Conservation (phyloP, 2,329 filamentous ascomycete genomes). For the Trichoderma breve region DNA sequence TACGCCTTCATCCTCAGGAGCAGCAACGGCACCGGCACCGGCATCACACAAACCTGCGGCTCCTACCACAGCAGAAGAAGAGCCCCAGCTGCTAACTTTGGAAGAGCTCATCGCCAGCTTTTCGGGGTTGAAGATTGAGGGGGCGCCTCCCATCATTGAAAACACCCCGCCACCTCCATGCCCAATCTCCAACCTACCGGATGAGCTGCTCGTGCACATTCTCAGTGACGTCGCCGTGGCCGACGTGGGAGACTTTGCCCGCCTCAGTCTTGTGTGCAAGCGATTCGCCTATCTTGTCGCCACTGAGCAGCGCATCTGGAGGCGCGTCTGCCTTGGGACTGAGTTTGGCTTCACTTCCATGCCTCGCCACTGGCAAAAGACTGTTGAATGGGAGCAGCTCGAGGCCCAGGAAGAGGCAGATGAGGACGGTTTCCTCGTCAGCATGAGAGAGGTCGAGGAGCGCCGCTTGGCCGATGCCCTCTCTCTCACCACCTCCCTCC, state of each 20-base stretch:
- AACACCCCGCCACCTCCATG: constrained; percentile 73
- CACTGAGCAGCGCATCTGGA: constrained; percentile 86
- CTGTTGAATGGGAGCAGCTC: constrained; percentile 55
- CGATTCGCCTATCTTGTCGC: constrained; percentile 79
- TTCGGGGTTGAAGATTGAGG: constrained; percentile 65
- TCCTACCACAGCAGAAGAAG: not conserved
- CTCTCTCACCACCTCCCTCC: constrained; percentile 42
- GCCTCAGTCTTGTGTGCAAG: constrained; percentile 79
- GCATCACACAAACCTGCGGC: constrained; percentile 24
- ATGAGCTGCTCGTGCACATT: constrained; percentile 82
- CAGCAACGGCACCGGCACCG: constrained; percentile 24
- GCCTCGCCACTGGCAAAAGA: constrained; percentile 73
- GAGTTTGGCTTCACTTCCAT: constrained; percentile 80
- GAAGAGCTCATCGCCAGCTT: constrained; percentile 76
- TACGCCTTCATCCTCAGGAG: constrained; percentile 27
- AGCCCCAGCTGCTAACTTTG: constrained; percentile 48
- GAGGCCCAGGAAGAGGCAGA: constrained; percentile 28
- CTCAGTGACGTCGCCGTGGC: constrained; percentile 66
- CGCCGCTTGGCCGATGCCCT: constrained; percentile 35
- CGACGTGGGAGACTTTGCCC: constrained; percentile 75
- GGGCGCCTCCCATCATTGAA: constrained; percentile 66
- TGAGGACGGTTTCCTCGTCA: constrained; percentile 34
- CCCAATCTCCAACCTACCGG: constrained; percentile 72
- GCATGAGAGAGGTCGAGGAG: constrained; percentile 38
- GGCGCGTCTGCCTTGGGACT: constrained; percentile 64